Percentiles rank a stretch among this genome's conserved stretches.
Evolutionary conservation across 176 grass and related monocot species (phyloP).

Genomic region (Bromus sterilis): DNA sequence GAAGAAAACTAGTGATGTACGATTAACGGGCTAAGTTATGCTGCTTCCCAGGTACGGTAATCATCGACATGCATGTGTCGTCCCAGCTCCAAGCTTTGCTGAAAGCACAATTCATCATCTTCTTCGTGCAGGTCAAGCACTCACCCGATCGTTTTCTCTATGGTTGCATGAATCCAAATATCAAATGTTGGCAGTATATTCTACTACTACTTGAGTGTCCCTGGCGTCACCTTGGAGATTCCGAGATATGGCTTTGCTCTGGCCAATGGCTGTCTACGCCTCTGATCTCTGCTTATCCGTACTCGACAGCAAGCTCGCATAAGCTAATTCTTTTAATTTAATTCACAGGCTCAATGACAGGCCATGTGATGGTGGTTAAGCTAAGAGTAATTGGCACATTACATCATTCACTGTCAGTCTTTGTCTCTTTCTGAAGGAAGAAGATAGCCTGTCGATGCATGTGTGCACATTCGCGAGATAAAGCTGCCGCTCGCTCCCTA

Average conservation of each 20-base stretch:
- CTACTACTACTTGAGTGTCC: not conserved
- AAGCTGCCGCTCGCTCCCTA: not conserved
- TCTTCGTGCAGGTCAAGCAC: not conserved
- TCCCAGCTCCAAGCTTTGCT: not conserved
- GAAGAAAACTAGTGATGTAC: not conserved
- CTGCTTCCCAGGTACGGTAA: slow-evolving; percentile 16
- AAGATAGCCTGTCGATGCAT: not conserved
- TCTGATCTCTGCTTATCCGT: not conserved
- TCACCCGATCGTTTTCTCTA: not conserved
- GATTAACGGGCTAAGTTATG: not conserved
- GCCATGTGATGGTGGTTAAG: not conserved
- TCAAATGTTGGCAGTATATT: not conserved
- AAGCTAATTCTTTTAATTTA: not conserved
- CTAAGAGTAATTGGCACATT: not conserved
- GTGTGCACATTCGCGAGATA: not conserved
- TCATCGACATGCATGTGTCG: not conserved
- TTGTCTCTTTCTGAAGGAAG: not conserved
- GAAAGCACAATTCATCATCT: not conserved
- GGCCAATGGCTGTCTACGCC: not conserved
- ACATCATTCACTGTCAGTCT: not conserved
- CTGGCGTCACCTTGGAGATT: not conserved
- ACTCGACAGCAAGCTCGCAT: not conserved
- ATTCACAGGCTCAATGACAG: not conserved
- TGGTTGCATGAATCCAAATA: not conserved
- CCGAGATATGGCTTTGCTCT: not conserved